Percentiles rank a stretch among this genome's conserved stretches.
Conservation (phyloP, 1,284 basidiomycete genomes). For the Ceratobasidium theobromae region DNA sequence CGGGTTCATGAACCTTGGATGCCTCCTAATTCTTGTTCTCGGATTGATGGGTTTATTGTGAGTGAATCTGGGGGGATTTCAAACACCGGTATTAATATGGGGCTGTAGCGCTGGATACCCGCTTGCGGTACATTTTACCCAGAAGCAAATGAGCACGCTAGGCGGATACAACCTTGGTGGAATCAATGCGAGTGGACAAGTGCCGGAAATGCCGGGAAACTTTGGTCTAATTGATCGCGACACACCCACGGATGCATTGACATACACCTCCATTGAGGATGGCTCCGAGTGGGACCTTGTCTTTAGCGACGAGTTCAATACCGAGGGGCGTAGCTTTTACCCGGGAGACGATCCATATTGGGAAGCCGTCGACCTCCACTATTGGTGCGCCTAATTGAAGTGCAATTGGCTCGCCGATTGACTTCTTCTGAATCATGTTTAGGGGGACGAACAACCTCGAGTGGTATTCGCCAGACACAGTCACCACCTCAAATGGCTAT, state of each 20-base stretch:
- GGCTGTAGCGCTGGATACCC: slow-evolving; percentile 46
- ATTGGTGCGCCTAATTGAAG: slow-evolving; percentile 52
- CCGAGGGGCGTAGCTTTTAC: slow-evolving; percentile 70
- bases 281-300: slow-evolving; percentile 48
- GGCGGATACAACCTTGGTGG: slow-evolving; percentile 56
- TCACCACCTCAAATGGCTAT: slow-evolving; percentile 76
- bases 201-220: slow-evolving; percentile 63
- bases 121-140: slow-evolving; percentile 44
- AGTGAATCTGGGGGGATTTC: slow-evolving; percentile 39
- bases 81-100: neutral
- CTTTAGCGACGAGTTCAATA: slow-evolving; percentile 55
- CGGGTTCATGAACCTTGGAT: slow-evolving; percentile 76
- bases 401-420: neutral
- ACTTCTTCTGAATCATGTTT: neutral
- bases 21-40: slow-evolving; percentile 61
- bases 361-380: slow-evolving; percentile 76
- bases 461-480: slow-evolving; percentile 76
- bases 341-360: slow-evolving; percentile 61
- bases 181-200: slow-evolving; percentile 56
- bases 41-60: slow-evolving; percentile 74
- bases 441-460: slow-evolving; percentile 47
- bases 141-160: slow-evolving; percentile 40
- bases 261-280: slow-evolving; percentile 42
- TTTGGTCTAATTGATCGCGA: slow-evolving; percentile 74
- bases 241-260: slow-evolving; percentile 54